A percentile compares a stretch with the other conserved stretches of the same genome.
Evolutionary conservation across 768 basidiomycete species (phyloP).

Genomic region (Lactarius hengduanensis): DNA sequence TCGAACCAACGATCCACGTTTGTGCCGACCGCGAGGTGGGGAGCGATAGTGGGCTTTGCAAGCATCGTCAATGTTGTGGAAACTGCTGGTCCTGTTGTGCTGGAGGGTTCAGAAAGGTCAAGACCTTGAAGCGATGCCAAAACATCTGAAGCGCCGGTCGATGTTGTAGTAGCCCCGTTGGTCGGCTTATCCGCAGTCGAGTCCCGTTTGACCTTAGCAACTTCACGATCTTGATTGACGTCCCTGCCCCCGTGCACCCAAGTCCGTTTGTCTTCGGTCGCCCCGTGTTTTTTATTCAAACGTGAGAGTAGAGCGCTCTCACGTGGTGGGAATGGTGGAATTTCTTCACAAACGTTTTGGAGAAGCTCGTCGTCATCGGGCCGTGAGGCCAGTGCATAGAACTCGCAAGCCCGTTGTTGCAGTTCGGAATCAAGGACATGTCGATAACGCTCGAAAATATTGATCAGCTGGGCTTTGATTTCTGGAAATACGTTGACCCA

Average conservation of each 20-base stretch:
- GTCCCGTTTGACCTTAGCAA: slow-evolving; percentile 42
- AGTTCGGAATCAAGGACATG: slow-evolving; percentile 96
- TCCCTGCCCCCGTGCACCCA: slow-evolving; percentile 97
- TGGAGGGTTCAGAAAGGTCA: slow-evolving; percentile 49
- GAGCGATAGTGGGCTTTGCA: slow-evolving; percentile 30
- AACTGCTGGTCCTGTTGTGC: slow-evolving; percentile 30
- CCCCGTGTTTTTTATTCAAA: slow-evolving; percentile 84
- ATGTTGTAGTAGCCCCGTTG: slow-evolving; percentile 34
- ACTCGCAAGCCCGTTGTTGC: slow-evolving; percentile 98
- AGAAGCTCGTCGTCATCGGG: slow-evolving; percentile 90
- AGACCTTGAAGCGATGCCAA: slow-evolving; percentile 81
- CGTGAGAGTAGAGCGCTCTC: slow-evolving; percentile 86
- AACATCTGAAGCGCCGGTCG: slow-evolving; percentile 53
- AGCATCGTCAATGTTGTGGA: slow-evolving; percentile 11
- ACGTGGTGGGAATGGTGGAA: slow-evolving; percentile 97
- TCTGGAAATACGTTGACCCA: slow-evolving; percentile 99
- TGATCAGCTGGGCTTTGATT: slow-evolving; percentile 90
- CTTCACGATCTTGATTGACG: slow-evolving; percentile 75
- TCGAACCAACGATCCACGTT: slow-evolving; percentile 88
- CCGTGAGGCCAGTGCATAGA: slow-evolving; percentile 80
- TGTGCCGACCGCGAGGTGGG: slow-evolving; percentile 62
- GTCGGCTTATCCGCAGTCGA: slow-evolving; percentile 23
- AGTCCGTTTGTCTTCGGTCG: slow-evolving; percentile 92
- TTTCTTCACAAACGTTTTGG: slow-evolving; percentile 95
- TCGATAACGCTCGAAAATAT: slow-evolving; percentile 96